These are phyloP conservation scores for Ogataea minuta DNA, from an alignment of 805 yeast species.

Conservation along the genomic window DNA sequence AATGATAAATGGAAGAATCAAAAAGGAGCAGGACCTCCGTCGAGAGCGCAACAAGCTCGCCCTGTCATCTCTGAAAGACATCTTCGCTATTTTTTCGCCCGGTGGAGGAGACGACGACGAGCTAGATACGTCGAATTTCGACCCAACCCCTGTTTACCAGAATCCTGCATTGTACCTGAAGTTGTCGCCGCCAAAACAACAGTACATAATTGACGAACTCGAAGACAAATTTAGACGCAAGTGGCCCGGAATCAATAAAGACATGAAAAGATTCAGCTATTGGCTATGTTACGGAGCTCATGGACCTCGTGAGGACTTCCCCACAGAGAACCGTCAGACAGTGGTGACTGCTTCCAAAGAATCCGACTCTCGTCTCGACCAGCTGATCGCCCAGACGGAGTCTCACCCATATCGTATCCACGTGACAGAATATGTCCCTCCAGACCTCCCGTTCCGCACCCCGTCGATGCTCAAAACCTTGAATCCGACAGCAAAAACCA, in stretches of 20 bases:
- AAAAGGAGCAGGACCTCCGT: conserved; percentile 29
- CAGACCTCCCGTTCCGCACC: conserved; percentile 56
- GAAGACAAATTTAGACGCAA: conserved; percentile 43
- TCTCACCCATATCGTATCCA: conserved; percentile 1
- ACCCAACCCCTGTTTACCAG: conserved; percentile 32
- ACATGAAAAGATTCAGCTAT: conserved; percentile 56
- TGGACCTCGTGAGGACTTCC: conserved; percentile 64
- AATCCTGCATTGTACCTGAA: conserved; percentile 29
- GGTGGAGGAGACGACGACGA: conserved; percentile 34
- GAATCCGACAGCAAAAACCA: conserved; percentile 30
- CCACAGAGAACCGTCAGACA: conserved; percentile 9
- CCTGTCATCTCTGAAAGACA: conserved; percentile 39
- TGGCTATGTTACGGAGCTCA: conserved; percentile 67
- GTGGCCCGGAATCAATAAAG: conserved; percentile 52
- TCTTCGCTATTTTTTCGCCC: conserved; percentile 34
- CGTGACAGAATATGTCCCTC: conserved; percentile 38
- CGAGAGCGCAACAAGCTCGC: conserved; percentile 37
- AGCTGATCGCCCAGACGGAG: conserved; percentile 13
- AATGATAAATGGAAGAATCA: conserved; percentile 23
- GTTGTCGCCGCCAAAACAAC: conserved; percentile 53
- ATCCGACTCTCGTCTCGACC: conserved; percentile 2
- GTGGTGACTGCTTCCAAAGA: conserved; percentile 1
- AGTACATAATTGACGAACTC: conserved; percentile 50
- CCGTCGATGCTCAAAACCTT: conserved; percentile 36
- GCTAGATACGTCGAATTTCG: conserved; percentile 32